Evolutionary conservation across 768 basidiomycete genomes (phyloP), one percentile per base, ranked within the genome.

Genomic region (Rhodotorula graminis): DNA sequence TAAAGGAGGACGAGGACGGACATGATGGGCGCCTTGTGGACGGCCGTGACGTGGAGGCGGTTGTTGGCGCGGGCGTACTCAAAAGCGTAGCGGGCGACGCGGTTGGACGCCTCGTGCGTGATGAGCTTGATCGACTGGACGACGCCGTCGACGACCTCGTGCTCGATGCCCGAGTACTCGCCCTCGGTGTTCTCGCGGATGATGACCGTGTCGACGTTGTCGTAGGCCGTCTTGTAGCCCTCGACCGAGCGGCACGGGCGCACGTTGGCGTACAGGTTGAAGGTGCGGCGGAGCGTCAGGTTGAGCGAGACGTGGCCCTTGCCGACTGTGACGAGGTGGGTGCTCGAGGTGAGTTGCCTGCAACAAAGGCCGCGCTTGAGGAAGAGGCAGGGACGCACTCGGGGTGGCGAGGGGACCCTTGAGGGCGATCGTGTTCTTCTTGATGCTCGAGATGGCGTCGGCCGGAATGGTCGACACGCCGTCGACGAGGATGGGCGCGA

Each of bases 21-120:
- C 95, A 98, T 98, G 85, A 99, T 97, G 81, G 95, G 96, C 33
- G 96, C 96, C 84, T 99, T 99, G 85, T 99, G 96, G 40, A 99
- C 96, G 55, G 96, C 96, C 37, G 95, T 98, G 73, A 99, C 96
- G 77, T 76, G 88, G 81, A 89, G 89, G 74, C 96, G 84, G 73
- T 91, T 91, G 79, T 87, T 88, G 67, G 88, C 85, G 77, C 89
- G 87, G n/a, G 96, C 96, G 78, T 97, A 96, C 83, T 96, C 87
- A 87, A 99, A 99, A 12, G 96, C 96, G 80, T 98, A 99, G 59
- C 93, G 89, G 58, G 96, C 96, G 69, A 99, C 96, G 65, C 96
- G 92, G 82, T 97, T 93, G 10, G 96, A 98, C 21, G 96, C 96
- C 63, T 97, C 90, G 89, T 93, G 94, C 49, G 96, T 99, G 80